Percentiles rank a stretch among this genome's conserved stretches.
Conservation (phyloP, 371 early-diverging fungal species). For the Syncephalis plumigaleata region DNA sequence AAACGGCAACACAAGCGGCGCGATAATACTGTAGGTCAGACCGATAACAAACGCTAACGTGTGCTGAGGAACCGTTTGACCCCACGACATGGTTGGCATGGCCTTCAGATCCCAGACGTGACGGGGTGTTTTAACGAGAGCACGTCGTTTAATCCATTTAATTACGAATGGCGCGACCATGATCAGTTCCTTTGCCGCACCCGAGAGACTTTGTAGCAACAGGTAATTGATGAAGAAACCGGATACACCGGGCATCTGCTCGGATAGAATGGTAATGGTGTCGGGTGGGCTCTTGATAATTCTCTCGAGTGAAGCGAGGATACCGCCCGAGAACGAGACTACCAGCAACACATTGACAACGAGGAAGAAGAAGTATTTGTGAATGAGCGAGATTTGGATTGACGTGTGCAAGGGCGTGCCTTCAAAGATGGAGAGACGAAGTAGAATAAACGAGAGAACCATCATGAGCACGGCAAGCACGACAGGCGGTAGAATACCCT, state of each 20-base stretch:
- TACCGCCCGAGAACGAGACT: constrained; percentile 47
- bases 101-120: constrained; percentile 30
- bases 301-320: constrained; percentile 21
- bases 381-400: constrained; percentile 31
- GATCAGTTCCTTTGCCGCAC: constrained; percentile 42
- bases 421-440: constrained; percentile 40
- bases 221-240: constrained; percentile 72
- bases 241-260: constrained; percentile 42
- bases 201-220: constrained; percentile 45
- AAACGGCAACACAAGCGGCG: constrained; percentile 65
- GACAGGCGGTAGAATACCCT: constrained; percentile 63
- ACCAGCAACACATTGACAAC: constrained; percentile 67
- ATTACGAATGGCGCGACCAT: constrained; percentile 44
- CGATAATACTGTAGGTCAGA: constrained; percentile 43
- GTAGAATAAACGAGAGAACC: constrained; percentile 49
- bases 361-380: constrained; percentile 61
- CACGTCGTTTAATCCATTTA: constrained; percentile 30
- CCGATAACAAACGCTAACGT: constrained; percentile 43
- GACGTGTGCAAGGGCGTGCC: constrained; percentile 41
- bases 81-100: constrained; percentile 24
- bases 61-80: constrained; percentile 30
- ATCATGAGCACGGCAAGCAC: constrained; percentile 50
- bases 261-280: constrained; percentile 27
- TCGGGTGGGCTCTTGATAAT: constrained; percentile 22
- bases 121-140: constrained; percentile 62